Conservation (phyloP, 1,284 basidiomycete species). For the Peniophora sp. region DNA sequence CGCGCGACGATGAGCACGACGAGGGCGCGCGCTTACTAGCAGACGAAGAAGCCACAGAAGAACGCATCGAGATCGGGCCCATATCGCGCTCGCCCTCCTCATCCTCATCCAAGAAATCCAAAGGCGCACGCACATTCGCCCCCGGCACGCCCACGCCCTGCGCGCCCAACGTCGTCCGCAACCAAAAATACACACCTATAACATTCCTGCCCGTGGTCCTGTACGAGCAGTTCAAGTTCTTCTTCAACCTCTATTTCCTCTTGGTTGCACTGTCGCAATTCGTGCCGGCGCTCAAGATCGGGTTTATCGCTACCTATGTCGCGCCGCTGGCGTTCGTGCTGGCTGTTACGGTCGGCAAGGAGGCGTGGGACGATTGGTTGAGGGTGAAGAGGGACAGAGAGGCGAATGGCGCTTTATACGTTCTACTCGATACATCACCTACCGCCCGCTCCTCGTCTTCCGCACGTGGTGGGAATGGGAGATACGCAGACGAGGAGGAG, state of each 20-base stretch:
- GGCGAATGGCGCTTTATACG: conserved; percentile 91
- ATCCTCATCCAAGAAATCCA: too few relatives aligned
- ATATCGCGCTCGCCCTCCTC: too few relatives aligned
- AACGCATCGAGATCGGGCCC: too few relatives aligned
- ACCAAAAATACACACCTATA: conserved; percentile 95
- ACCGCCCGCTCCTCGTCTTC: too few relatives aligned
- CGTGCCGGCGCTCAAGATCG: conserved; percentile 92
- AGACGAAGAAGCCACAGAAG: too few relatives aligned
- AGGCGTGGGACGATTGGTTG: conserved; percentile 96
- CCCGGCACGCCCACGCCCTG: conserved; percentile 44
- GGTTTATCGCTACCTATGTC: conserved; percentile 94
- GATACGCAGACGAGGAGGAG: conserved; percentile 8
- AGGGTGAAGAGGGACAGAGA: conserved; percentile 88
- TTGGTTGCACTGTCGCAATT: conserved; percentile 96
- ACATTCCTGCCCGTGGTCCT: conserved; percentile 95
- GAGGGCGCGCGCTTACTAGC: too few relatives aligned
- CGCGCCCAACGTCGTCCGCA: conserved; percentile 86
- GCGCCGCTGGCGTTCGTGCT: conserved; percentile 95
- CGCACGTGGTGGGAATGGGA: too few relatives aligned
- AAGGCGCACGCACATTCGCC: too few relatives aligned
- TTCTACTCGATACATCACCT: conserved; percentile 59
- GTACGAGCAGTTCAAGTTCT: conserved; percentile 99
- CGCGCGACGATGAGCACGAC: too few relatives aligned
- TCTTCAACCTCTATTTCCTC: conserved; percentile 99
- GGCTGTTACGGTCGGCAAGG: conserved; percentile 94